Evolutionary conservation across 176 grass and related monocot genomes (phyloP).

Genomic region (Aegilops speltoides): DNA sequence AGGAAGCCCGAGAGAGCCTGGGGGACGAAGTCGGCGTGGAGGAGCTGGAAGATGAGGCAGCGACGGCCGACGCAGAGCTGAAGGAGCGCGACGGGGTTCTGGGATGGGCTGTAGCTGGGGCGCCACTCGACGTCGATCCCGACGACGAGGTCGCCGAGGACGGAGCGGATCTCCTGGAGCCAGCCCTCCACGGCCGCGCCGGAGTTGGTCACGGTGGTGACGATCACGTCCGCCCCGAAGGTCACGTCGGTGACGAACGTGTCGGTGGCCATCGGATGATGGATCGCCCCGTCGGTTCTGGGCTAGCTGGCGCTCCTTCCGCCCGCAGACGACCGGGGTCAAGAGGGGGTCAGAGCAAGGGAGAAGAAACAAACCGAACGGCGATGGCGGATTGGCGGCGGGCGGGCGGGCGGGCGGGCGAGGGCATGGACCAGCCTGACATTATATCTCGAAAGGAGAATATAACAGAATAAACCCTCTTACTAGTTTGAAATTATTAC

Average conservation of each 20-base stretch:
- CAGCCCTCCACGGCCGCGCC: conserved; percentile 31
- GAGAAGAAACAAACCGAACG: neutral
- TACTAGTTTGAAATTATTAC: neutral
- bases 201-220: conserved; percentile 40
- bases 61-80: conserved; percentile 61
- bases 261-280: too few relatives aligned
- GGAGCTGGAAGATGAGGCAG: conserved; percentile 78
- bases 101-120: conserved; percentile 19
- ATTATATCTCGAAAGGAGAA: neutral
- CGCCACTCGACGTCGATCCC: conserved; percentile 77
- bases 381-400: neutral
- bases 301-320: neutral
- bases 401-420: neutral
- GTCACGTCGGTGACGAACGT: conserved; percentile 13
- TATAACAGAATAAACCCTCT: neutral
- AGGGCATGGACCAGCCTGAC: neutral
- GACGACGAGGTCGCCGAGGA: conserved; percentile 27
- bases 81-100: conserved; percentile 49
- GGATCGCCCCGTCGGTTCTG: too few relatives aligned
- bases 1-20: conserved; percentile 36
- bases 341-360: neutral
- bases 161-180: conserved; percentile 34
- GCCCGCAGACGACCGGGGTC: neutral
- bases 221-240: conserved; percentile 21
- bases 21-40: conserved; percentile 56